Percentiles rank a stretch among this genome's conserved stretches.
These are phyloP conservation scores for Claviceps fusiformis DNA, from an alignment of 2,329 filamentous ascomycete genomes.

Conservation along the genomic window DNA sequence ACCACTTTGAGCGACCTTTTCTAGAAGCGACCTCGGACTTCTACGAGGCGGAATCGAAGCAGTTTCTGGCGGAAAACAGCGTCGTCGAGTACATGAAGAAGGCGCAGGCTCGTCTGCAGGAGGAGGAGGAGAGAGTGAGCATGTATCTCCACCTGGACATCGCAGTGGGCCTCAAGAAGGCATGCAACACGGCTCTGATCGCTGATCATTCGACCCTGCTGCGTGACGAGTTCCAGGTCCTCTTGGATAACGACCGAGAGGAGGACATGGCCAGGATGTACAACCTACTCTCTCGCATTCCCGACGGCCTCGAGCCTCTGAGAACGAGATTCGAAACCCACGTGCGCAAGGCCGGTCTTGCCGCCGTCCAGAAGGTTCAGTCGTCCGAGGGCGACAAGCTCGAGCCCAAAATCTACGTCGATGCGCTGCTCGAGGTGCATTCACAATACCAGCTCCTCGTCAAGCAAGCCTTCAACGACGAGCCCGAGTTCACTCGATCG, in stretches of 20 bases:
- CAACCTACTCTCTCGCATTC: conserved; percentile 73
- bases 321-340: conserved; percentile 81
- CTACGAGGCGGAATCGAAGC: conserved; percentile 83
- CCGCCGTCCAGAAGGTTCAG: conserved; percentile 82
- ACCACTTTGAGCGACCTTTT: conserved; percentile 87
- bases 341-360: conserved; percentile 76
- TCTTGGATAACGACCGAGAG: conserved; percentile 86
- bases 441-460: conserved; percentile 86
- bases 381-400: conserved; percentile 74
- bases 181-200: conserved; percentile 81
- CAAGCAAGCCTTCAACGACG: conserved; percentile 82
- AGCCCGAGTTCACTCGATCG: conserved; percentile 92
- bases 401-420: conserved; percentile 93
- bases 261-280: conserved; percentile 98
- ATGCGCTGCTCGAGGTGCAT: conserved; percentile 87
- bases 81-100: conserved; percentile 99
- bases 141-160: conserved; percentile 91
- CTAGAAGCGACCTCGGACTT: conserved; percentile 70
- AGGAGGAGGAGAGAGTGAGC: conserved; percentile 87
- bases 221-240: conserved; percentile 86
- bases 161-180: conserved; percentile 66
- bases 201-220: conserved; percentile 75
- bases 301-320: conserved; percentile 80
- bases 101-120: conserved; percentile 74
- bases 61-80: conserved; percentile 91